phyloP scores from a whole-genome alignment of 352 stramenopile genomes.

The Pythium coloratum region DNA sequence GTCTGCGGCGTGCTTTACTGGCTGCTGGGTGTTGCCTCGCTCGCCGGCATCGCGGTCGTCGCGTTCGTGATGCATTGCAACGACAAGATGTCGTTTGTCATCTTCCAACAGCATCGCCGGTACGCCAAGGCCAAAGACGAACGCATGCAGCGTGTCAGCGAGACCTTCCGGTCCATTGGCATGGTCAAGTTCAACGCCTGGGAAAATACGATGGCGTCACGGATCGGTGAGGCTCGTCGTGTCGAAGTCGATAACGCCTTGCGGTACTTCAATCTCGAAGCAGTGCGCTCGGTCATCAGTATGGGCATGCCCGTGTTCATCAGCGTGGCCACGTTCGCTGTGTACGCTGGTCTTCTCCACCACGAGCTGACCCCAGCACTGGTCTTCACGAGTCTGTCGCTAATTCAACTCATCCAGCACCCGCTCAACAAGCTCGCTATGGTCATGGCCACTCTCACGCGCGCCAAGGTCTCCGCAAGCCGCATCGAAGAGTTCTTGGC shows the following conservation, averaged over 20 bases:
- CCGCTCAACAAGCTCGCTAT: conserved; percentile 28
- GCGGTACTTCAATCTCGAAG: neutral
- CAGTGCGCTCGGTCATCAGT: neutral
- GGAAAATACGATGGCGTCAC: neutral
- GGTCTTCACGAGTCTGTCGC: conserved; percentile 62
- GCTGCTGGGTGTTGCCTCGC: conserved; percentile 29
- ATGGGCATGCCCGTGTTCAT: conserved; percentile 52
- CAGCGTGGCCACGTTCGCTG: conserved; percentile 46
- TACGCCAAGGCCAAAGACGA: neutral
- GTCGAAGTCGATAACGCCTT: neutral
- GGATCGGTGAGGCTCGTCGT: neutral
- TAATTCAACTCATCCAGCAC: conserved; percentile 79
- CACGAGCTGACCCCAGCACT: conserved; percentile 80
- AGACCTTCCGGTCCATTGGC: neutral
- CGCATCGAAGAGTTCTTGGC: neutral
- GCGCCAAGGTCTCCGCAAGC: neutral
- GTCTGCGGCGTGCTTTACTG: neutral
- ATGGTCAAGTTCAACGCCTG: conserved; percentile 1
- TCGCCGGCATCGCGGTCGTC: conserved; percentile 35
- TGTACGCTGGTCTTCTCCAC: conserved; percentile 55
- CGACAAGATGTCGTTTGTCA: neutral
- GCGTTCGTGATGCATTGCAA: neutral
- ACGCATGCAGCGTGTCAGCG: neutral
- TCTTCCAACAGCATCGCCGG: neutral
- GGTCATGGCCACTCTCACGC: neutral